phyloP scores from a whole-genome alignment of 768 basidiomycete genomes.

The Rhizopogon salebrosus region DNA sequence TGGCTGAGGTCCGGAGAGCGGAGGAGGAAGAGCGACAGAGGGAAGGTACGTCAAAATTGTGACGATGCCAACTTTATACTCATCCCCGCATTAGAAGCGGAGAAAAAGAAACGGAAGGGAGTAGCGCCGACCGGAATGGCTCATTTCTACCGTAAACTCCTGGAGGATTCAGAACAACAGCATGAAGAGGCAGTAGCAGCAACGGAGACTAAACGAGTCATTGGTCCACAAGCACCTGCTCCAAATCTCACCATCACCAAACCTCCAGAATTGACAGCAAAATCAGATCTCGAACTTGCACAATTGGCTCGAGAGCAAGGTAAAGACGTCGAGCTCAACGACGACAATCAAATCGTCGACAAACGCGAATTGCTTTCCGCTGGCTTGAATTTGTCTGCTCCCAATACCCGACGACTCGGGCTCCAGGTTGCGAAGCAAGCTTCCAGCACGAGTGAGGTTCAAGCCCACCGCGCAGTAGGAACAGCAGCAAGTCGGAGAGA shows the following conservation, averaged over 20 bases:
- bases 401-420: conserved; percentile 72
- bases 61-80: not conserved
- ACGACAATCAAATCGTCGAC: conserved; percentile 96
- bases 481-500: conserved; percentile 75
- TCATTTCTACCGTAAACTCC: conserved; percentile 74
- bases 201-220: conserved; percentile 45
- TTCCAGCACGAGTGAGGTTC: conserved; percentile 25
- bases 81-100: conserved; percentile 33
- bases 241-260: conserved; percentile 74
- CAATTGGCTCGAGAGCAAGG: conserved; percentile 66
- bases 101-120: conserved; percentile 56
- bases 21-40: conserved; percentile 89
- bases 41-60: conserved; percentile 59
- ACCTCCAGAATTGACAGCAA: conserved; percentile 55
- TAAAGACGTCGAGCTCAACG: conserved; percentile 88
- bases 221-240: conserved; percentile 57
- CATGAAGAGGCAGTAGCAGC: conserved; percentile 89
- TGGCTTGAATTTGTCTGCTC: conserved; percentile 84
- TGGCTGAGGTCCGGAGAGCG: conserved; percentile 83
- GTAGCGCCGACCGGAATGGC: conserved; percentile 68
- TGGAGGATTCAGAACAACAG: conserved; percentile 74
- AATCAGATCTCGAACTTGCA: conserved; percentile 74
- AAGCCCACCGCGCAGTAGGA: conserved; percentile 75
- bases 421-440: conserved; percentile 26
- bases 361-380: conserved; percentile 88